Percentiles rank a stretch among this genome's conserved stretches.
Evolutionary conservation across 2,329 filamentous ascomycete species (phyloP).

Genomic region (Xylariaceae sp.): DNA sequence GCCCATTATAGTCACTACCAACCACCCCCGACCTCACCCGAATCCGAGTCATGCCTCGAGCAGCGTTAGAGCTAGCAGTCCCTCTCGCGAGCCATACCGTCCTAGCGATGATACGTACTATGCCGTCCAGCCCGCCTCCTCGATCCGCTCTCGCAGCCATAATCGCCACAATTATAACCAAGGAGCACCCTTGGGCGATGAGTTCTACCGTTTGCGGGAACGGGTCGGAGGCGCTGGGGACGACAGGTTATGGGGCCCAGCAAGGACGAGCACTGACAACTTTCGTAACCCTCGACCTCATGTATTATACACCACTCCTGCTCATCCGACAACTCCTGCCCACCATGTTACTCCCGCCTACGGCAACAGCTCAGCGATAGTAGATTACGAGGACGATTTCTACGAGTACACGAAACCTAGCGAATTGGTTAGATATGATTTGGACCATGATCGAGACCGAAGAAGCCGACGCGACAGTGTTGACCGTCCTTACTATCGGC

Average conservation of each 20-base stretch:
- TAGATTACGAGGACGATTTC: conserved; percentile 55
- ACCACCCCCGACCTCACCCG: conserved; percentile 40
- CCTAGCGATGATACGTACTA: conserved; percentile 53
- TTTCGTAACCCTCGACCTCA: conserved; percentile 47
- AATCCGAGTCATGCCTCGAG: conserved; percentile 39
- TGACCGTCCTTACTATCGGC: conserved; percentile 52
- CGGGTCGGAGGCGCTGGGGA: conserved; percentile 37
- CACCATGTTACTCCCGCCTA: conserved; percentile 14
- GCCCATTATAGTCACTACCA: conserved; percentile 56
- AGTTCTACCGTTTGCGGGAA: conserved; percentile 48
- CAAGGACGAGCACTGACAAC: conserved; percentile 39
- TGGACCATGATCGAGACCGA: conserved; percentile 47
- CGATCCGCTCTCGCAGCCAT: conserved; percentile 48
- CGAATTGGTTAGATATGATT: conserved; percentile 58
- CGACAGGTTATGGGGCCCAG: conserved; percentile 39
- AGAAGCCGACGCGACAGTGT: conserved; percentile 50
- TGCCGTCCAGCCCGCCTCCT: conserved; percentile 52
- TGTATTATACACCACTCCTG: conserved; percentile 42
- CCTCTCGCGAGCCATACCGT: conserved; percentile 49
- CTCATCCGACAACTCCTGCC: conserved; percentile 35
- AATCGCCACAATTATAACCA: conserved; percentile 40
- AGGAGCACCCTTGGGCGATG: conserved; percentile 49
- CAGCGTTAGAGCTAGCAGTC: conserved; percentile 41
- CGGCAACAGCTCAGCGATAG: conserved; percentile 33
- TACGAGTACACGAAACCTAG: conserved; percentile 62